Conservation (phyloP, 805 yeast species). For the Saccharomycopsis selenospora region DNA sequence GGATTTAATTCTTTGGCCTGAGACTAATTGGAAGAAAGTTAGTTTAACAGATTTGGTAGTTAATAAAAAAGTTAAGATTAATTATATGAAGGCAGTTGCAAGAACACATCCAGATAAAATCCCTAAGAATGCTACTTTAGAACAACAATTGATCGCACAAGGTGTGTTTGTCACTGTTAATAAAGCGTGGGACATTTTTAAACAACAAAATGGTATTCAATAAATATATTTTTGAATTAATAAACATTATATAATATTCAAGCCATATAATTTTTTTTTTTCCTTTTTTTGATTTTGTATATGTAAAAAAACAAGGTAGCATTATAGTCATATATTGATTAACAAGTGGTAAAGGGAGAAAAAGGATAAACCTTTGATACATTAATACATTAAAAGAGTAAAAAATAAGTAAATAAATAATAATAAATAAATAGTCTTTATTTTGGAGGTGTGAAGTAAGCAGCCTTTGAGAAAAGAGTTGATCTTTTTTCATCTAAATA, state of each 20-base stretch:
- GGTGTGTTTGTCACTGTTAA: conserved; percentile 77
- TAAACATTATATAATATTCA: too few relatives aligned
- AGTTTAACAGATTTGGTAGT: conserved; percentile 69
- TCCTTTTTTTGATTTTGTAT: too few relatives aligned
- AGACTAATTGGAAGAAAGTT: conserved; percentile 58
- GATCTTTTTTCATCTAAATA: neutral
- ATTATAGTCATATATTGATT: too few relatives aligned
- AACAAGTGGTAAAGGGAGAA: too few relatives aligned
- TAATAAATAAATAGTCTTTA: too few relatives aligned
- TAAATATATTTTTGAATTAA: too few relatives aligned
- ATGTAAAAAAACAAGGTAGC: too few relatives aligned
- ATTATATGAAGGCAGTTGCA: conserved; percentile 87
- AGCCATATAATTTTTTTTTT: too few relatives aligned
- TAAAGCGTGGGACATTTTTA: conserved; percentile 85
- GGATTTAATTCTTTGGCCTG: conserved; percentile 61
- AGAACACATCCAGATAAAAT: conserved; percentile 86
- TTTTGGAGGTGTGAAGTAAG: neutral
- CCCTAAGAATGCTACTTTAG: conserved; percentile 47
- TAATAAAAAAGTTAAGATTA: conserved; percentile 81
- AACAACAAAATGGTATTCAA: conserved; percentile 44
- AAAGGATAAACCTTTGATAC: too few relatives aligned
- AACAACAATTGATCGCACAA: conserved; percentile 78
- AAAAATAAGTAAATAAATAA: too few relatives aligned
- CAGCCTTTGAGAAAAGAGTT: neutral
- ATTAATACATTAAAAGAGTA: too few relatives aligned